Evolutionary conservation across 108 stramenopile genomes (phyloP).

Genomic region (Hondaea fermentalgiana): DNA sequence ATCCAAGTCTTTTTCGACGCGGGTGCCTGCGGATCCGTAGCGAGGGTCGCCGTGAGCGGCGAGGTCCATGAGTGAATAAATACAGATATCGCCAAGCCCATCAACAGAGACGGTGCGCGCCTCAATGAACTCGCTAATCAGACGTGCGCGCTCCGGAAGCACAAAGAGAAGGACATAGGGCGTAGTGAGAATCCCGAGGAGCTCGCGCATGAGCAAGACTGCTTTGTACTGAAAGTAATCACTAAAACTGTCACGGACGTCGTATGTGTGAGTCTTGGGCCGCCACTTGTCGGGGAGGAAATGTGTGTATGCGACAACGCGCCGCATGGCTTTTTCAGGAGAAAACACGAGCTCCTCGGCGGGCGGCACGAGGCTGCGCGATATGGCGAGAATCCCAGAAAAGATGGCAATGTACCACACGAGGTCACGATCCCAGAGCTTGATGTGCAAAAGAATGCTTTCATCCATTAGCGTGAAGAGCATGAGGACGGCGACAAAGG

Average conservation of each 20-base stretch:
- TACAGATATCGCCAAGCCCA: background rate
- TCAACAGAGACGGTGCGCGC: background rate
- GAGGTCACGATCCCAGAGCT: slow-evolving; percentile 70
- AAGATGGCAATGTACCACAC: slow-evolving; percentile 23
- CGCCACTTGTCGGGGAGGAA: background rate
- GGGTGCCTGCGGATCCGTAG: background rate
- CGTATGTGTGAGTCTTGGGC: background rate
- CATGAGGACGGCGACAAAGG: slow-evolving; percentile 77
- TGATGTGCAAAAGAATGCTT: slow-evolving; percentile 79
- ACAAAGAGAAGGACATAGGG: background rate
- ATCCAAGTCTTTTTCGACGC: background rate
- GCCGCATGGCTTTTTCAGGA: background rate
- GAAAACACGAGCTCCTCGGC: background rate
- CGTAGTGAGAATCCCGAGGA: background rate
- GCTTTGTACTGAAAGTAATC: background rate
- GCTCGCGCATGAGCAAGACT: background rate
- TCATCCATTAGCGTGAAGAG: slow-evolving; percentile 79
- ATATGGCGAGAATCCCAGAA: background rate
- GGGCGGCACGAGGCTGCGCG: slow-evolving; percentile 9
- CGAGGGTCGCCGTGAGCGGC: background rate
- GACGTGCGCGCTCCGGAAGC: background rate
- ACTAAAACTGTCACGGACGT: background rate
- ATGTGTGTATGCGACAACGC: background rate
- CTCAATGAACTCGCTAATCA: background rate
- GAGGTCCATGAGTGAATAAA: background rate